phyloP scores from a whole-genome alignment of 2,329 filamentous ascomycete genomes.

The Paradendryphiella salina region DNA sequence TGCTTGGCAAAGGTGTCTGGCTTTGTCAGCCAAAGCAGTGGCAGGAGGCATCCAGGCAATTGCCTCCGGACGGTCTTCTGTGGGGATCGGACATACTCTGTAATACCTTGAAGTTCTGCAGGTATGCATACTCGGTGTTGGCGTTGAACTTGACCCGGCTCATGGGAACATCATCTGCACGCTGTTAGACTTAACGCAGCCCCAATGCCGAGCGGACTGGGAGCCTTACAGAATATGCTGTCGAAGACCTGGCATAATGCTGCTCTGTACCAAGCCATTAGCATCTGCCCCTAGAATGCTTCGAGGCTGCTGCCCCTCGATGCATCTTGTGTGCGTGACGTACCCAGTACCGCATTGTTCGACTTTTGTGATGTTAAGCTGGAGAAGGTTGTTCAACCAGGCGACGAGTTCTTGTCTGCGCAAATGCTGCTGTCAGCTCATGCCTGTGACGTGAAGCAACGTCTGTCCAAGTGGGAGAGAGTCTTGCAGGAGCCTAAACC shows the following conservation, averaged over 20 bases:
- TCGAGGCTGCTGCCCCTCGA: conserved; percentile 13
- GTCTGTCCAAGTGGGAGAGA: conserved; percentile 1
- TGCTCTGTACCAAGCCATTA: conserved; percentile 62
- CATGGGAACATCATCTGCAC: conserved; percentile 84
- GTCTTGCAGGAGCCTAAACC: conserved; percentile 3
- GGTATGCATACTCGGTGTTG: conserved; percentile 94
- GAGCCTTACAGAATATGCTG: conserved; percentile 79
- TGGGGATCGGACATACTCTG: conserved; percentile 69
- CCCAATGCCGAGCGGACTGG: neutral
- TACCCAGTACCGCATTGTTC: conserved; percentile 99
- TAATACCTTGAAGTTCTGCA: conserved; percentile 97
- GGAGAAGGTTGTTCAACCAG: conserved; percentile 97
- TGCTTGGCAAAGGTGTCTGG: conserved; percentile 83
- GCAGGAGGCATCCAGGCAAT: neutral
- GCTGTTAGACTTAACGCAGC: conserved; percentile 9
- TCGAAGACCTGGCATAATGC: conserved; percentile 97
- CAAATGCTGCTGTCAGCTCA: conserved; percentile 22
- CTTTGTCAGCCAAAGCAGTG: conserved; percentile 3
- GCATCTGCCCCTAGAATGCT: conserved; percentile 11
- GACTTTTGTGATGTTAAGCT: conserved; percentile 97
- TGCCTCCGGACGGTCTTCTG: neutral
- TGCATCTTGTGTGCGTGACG: conserved; percentile 34
- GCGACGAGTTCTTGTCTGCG: conserved; percentile 88
- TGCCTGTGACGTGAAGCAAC: conserved; percentile 16
- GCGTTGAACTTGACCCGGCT: conserved; percentile 96